Percentiles rank a stretch among this genome's conserved stretches.
Evolutionary conservation across 2,329 filamentous ascomycete genomes (phyloP).

Genomic region (Diaporthe caulivora): DNA sequence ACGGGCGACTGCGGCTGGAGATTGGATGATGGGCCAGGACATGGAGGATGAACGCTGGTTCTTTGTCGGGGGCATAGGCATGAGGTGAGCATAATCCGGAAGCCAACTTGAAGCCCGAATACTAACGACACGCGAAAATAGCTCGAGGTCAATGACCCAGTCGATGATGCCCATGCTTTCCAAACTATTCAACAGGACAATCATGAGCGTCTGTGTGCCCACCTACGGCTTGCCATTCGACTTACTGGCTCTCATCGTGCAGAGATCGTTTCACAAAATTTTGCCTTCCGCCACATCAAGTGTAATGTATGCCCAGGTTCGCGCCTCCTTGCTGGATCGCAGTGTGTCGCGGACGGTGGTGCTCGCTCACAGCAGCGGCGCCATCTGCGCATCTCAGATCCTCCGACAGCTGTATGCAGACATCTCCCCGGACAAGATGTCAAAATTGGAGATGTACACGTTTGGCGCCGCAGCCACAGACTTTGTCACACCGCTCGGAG

Average conservation of each 20-base stretch:
- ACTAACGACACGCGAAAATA: constrained; percentile 35
- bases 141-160: constrained; percentile 47
- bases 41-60: constrained; percentile 50
- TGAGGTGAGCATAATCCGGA: constrained; percentile 44
- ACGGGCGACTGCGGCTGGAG: constrained; percentile 43
- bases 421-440: constrained; percentile 50
- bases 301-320: constrained; percentile 52
- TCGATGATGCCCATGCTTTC: constrained; percentile 51
- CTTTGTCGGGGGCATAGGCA: constrained; percentile 51
- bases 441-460: constrained; percentile 58
- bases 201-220: constrained; percentile 63
- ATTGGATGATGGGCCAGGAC: constrained; percentile 46
- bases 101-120: background rate
- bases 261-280: constrained; percentile 45
- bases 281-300: constrained; percentile 47
- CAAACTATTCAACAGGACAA: constrained; percentile 52
- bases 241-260: constrained; percentile 53
- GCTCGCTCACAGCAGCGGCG: constrained; percentile 55
- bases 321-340: constrained; percentile 50
- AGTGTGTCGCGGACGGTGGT: constrained; percentile 52
- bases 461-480: constrained; percentile 56
- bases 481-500: constrained; percentile 52
- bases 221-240: constrained; percentile 67
- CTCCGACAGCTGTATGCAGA: constrained; percentile 54
- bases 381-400: constrained; percentile 51